Percentiles rank a stretch among this genome's conserved stretches.
These are phyloP conservation scores for Alternaria burnsii DNA, from an alignment of 2,329 filamentous ascomycete genomes.

Conservation along the genomic window DNA sequence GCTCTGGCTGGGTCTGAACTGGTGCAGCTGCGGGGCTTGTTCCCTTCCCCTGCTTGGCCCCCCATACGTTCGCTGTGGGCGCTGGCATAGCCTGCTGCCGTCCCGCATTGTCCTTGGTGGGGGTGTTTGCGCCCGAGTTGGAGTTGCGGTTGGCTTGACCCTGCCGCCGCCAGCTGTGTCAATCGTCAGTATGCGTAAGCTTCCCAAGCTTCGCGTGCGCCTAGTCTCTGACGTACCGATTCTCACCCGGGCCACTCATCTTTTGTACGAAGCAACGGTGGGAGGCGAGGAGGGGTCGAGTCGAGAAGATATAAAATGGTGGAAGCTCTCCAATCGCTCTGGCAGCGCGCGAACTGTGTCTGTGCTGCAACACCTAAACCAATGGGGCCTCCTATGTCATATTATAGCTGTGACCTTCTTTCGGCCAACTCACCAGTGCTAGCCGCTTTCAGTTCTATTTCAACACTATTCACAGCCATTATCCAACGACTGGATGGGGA, in stretches of 20 bases:
- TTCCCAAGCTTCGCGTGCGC: background rate
- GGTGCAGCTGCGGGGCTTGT: conserved; percentile 26
- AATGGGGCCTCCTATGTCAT: conserved; percentile 26
- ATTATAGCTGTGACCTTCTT: conserved; percentile 19
- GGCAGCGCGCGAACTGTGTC: conserved; percentile 35
- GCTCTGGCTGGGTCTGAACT: conserved; percentile 35
- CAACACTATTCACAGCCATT: conserved; percentile 16
- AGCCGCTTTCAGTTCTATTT: conserved; percentile 23
- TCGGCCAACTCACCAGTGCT: conserved; percentile 29
- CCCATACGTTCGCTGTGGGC: conserved; percentile 48
- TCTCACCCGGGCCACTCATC: conserved; percentile 52
- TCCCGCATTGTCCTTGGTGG: conserved; percentile 41
- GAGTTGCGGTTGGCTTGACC: conserved; percentile 45
- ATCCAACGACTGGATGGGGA: conserved; percentile 24
- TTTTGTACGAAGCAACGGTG: conserved; percentile 35
- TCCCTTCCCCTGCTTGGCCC: conserved; percentile 41
- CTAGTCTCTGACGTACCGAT: conserved; percentile 37
- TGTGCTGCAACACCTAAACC: conserved; percentile 26
- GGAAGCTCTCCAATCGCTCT: conserved; percentile 30
- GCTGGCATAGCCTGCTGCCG: conserved; percentile 44
- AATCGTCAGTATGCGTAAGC: conserved; percentile 22
- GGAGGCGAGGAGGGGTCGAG: conserved; percentile 37
- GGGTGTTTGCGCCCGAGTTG: conserved; percentile 44
- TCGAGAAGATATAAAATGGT: conserved; percentile 43
- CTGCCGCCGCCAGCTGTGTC: conserved; percentile 47